Evolutionary conservation across 2,329 filamentous ascomycete genomes (phyloP), one percentile per base, ranked within the genome.

Genomic region (Pseudovirgaria hyperparasitica): DNA sequence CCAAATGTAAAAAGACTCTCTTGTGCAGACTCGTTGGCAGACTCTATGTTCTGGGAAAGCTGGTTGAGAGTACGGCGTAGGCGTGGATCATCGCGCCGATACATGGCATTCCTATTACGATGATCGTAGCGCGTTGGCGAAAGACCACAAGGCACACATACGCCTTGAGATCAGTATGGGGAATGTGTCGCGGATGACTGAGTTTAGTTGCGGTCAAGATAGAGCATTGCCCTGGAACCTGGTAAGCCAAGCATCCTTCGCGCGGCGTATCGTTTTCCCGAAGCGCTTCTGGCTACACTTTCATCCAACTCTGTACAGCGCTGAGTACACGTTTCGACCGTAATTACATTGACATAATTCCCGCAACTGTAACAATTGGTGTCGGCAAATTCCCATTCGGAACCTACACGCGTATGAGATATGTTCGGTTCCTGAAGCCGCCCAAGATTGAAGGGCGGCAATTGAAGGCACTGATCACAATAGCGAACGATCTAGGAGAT

Each of bases 21-120:
- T 34, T 90, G 86, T n/a, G 87, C 85, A 30, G 82, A 78, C 52
- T 92, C 84, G 34, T 92, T 92, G 24, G 82, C 84, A 17, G 80
- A 71, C 56, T 94, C 87, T 55, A 92, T 74, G 45, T 87, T 92
- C 41, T 90, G 80, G 5, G 82, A 78, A 50, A 94, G 77, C 49
- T 90, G 82, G 52, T 94, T 92, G 70, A 92, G 82, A 43, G 82
- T 84, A 55, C 92, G 85, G 40, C 86, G 82, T 54, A 93, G 74
- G 45, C 86, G 81, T 34, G 86, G 86, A 56, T 94, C 86, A 48
- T 57, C 63, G 45, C 67, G 63, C 40, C 68, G 64, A 55, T 72
- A 74, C 67, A 71, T 73, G 39, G 36, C 28, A n/a, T 16, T 16
- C 6, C 10, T 8, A 17, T 16, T 10, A 8, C 10, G 24, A 14